A percentile compares a stretch with the other conserved stretches of the same genome.
phyloP scores from a whole-genome alignment of 1,139 yeast genomes.

The Taphrina flavorubra region DNA sequence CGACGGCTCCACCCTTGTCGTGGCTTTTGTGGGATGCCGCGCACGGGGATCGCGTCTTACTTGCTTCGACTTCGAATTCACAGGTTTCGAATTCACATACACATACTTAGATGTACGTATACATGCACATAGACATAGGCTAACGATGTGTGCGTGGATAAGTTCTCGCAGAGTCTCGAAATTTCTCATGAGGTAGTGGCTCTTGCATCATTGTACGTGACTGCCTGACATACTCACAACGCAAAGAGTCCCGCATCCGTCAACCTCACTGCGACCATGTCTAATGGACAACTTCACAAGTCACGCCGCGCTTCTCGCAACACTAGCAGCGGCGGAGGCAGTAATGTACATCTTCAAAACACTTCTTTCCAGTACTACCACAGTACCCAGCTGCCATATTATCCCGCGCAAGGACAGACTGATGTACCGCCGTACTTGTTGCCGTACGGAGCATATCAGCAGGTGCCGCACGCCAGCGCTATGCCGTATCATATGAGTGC shows the following conservation, averaged over 20 bases:
- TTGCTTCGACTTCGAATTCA: not conserved
- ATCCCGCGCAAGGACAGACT: not conserved
- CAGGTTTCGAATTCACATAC: too few relatives aligned
- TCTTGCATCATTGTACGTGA: too few relatives aligned
- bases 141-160: too few relatives aligned
- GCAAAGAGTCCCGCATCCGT: not conserved
- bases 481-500: slow-evolving; percentile 1
- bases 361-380: slow-evolving; percentile 6
- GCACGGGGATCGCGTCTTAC: not conserved
- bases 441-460: slow-evolving; percentile 24
- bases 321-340: not conserved
- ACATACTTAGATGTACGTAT: too few relatives aligned
- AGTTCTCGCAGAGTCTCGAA: too few relatives aligned
- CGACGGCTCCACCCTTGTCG: not conserved
- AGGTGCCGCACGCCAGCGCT: not conserved
- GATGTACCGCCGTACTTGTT: slow-evolving; percentile 9
- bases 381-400: slow-evolving; percentile 6
- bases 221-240: too few relatives aligned
- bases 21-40: not conserved
- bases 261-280: not conserved
- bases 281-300: slow-evolving; percentile 4
- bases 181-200: too few relatives aligned
- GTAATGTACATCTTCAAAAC: slow-evolving; percentile 2
- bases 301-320: not conserved
- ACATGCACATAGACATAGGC: too few relatives aligned